Evolutionary conservation across 371 early-diverging fungal genomes (phyloP), one percentile per base, ranked within the genome.

Genomic region (Mortierella sp.): DNA sequence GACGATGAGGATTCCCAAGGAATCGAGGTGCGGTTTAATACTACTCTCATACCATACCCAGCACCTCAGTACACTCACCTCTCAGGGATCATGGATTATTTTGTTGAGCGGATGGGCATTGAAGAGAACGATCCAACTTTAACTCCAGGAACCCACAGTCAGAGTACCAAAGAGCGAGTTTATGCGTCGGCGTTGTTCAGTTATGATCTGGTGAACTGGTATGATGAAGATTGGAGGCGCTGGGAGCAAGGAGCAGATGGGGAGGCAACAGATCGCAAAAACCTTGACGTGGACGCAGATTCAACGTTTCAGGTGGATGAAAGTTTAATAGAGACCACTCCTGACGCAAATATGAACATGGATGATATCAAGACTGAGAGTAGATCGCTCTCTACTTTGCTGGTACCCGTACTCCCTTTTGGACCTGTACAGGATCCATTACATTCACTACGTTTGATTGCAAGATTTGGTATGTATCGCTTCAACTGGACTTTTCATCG

Each of bases 391-490:
- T 72, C 64, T 14, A 57, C 55, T 4, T 51, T 37, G 16, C 77
- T 51, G 16, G 40, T 74, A 16, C 84, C 85, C 9, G 51, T 68
- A 2, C 65, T 92, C 43, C 87, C 90, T 8, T 92, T 94, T 67
- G 95, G 95, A 2, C 91, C 95, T 1, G 86, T 84, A 20, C 93
- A 93, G 62, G 93, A 95, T 67, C 95, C 95, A 5, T 79, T 95
- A 10, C 87, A 88, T 3, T 78, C 89, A 0, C 28, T 95, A 2
- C 84, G 86, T 0, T 84, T 95, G 10, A 85, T 78, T 45, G 92
- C 94, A 0, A 68, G 90, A 11, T 94, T 94, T 72, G 83, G 83
- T 81, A 81, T 10, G 68, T 12, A 5, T 51, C 16, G 37, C 26
- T 24, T 28, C 18, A 51, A 37, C 5, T n/a, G 43, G 12, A 10